These are phyloP conservation scores for Zymoseptoria pseudotritici DNA, from an alignment of 2,329 filamentous ascomycete species.

Conservation along the genomic window DNA sequence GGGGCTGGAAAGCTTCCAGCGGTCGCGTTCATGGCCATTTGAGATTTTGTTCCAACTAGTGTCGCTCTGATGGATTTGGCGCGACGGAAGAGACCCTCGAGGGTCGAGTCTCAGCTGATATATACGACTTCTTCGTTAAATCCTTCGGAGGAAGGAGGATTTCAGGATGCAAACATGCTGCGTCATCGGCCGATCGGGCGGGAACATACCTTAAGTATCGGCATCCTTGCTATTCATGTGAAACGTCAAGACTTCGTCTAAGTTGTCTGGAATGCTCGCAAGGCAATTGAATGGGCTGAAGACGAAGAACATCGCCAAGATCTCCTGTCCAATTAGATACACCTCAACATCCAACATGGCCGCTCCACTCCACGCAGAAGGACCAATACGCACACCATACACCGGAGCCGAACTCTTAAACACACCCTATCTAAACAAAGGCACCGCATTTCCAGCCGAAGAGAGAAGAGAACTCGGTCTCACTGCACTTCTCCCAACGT, in stretches of 20 bases:
- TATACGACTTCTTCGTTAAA: not conserved
- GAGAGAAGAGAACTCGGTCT: constrained; percentile 66
- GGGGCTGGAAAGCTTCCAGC: not conserved
- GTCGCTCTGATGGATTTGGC: not conserved
- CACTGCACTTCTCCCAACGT: constrained; percentile 63
- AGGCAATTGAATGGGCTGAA: not conserved
- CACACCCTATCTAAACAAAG: constrained; percentile 71
- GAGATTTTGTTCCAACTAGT: not conserved
- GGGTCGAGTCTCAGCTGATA: not conserved
- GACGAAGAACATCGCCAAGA: not conserved
- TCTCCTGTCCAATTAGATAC: not conserved
- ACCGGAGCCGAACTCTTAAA: constrained; percentile 46
- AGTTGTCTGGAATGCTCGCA: not conserved
- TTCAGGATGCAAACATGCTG: not conserved
- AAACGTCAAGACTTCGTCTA: too few relatives aligned
- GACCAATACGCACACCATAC: not conserved
- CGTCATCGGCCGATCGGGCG: not conserved
- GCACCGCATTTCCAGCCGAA: constrained; percentile 63
- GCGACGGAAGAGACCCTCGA: not conserved
- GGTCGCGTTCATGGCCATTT: not conserved
- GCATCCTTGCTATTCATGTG: too few relatives aligned
- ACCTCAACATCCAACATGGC: not conserved
- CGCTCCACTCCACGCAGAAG: not conserved
- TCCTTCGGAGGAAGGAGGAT: not conserved
- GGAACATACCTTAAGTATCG: too few relatives aligned